Evolutionary conservation across 1,284 basidiomycete genomes (phyloP).

Genomic region (Moesziomyces antarcticus): DNA sequence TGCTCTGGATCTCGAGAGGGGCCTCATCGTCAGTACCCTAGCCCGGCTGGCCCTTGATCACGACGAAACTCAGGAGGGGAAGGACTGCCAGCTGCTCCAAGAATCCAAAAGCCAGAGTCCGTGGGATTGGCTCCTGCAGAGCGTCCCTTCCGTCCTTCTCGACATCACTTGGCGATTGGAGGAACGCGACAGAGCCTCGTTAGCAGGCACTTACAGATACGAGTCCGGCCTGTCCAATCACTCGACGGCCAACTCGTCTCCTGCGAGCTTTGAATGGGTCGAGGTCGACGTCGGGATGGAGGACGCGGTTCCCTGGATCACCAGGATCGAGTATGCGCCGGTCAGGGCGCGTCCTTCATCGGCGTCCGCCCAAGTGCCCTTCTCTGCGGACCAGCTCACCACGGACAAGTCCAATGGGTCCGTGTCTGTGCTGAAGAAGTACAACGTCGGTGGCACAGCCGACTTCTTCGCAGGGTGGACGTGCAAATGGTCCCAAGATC

Average conservation of each 20-base stretch:
- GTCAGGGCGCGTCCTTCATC: neutral
- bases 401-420: neutral
- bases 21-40: neutral
- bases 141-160: neutral
- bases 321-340: slow-evolving; percentile 10
- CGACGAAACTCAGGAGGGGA: too few species aligned
- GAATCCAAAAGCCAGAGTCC: neutral
- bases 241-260: neutral
- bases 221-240: neutral
- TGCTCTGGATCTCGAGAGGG: neutral
- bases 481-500: neutral
- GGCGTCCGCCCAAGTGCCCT: too few species aligned
- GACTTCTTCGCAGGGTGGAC: slow-evolving; percentile 15
- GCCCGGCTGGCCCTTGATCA: too few species aligned
- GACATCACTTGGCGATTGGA: neutral
- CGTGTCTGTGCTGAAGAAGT: slow-evolving; percentile 12
- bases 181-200: neutral
- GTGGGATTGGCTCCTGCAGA: slow-evolving; percentile 1
- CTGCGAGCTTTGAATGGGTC: neutral
- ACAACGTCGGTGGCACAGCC: slow-evolving; percentile 13
- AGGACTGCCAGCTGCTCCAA: too few species aligned
- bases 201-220: slow-evolving; percentile 7
- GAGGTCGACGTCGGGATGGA: slow-evolving; percentile 11
- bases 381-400: too few species aligned
- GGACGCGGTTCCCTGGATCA: slow-evolving; percentile 12